These are phyloP conservation scores for Urtica urens DNA, from an alignment of 306 rosid species.

Conservation along the genomic window DNA sequence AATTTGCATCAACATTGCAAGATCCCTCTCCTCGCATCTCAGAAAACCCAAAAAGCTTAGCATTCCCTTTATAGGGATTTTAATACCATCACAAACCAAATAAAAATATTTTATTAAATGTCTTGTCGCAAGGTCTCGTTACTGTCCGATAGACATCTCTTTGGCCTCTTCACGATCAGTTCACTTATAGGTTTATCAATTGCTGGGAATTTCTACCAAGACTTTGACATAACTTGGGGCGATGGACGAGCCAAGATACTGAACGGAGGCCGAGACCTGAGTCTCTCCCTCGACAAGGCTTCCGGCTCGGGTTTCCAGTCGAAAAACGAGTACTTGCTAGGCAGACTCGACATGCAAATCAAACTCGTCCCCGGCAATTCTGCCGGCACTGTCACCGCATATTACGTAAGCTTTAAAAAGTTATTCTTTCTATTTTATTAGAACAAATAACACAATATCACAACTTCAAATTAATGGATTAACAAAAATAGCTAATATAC, in stretches of 20 bases:
- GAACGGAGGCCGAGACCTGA: constrained; percentile 50
- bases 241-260: constrained; percentile 43
- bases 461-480: too few species aligned
- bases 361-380: constrained; percentile 79
- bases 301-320: constrained; percentile 85
- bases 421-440: not conserved
- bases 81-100: not conserved
- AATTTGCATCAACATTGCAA: too few species aligned
- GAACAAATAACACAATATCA: too few species aligned
- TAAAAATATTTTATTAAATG: constrained; percentile 9
- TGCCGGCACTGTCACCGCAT: constrained; percentile 87
- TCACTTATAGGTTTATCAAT: constrained; percentile 16
- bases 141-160: not conserved
- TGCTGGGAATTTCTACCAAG: constrained; percentile 49
- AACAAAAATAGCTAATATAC: too few species aligned
- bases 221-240: constrained; percentile 60
- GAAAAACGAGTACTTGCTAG: constrained; percentile 49
- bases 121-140: not conserved
- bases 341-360: constrained; percentile 69
- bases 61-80: not conserved
- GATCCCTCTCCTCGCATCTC: too few species aligned
- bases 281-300: constrained; percentile 52
- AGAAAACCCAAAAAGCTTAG: not conserved
- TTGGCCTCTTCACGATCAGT: constrained; percentile 3
- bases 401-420: constrained; percentile 34